phyloP scores from a whole-genome alignment of 2,329 filamentous ascomycete genomes.

The Oidium heveae region DNA sequence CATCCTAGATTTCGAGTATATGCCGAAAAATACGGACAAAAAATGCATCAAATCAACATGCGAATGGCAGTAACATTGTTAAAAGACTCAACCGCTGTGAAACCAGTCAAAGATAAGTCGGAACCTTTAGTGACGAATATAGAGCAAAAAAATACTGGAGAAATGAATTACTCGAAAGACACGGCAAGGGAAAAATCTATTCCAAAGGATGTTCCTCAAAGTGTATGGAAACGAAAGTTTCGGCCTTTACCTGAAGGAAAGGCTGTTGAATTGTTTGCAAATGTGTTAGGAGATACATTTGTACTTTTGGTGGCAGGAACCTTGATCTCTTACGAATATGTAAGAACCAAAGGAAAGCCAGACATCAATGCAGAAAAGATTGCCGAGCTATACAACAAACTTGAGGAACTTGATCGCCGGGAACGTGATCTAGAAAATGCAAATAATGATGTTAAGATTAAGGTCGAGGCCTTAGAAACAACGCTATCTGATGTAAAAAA shows the following conservation, averaged over 20 bases:
- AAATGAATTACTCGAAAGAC: constrained; percentile 17
- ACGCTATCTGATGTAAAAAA: constrained; percentile 12
- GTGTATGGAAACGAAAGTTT: constrained; percentile 36
- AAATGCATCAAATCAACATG: constrained; percentile 43
- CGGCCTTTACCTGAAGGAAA: constrained; percentile 36
- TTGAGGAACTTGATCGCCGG: constrained; percentile 25
- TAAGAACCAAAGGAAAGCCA: constrained; percentile 31
- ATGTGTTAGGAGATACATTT: constrained; percentile 37
- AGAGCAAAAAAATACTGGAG: constrained; percentile 29
- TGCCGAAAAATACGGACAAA: constrained; percentile 35
- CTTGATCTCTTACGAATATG: constrained; percentile 36
- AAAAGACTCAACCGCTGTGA: constrained; percentile 30
- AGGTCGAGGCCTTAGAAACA: constrained; percentile 13
- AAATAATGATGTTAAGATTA: constrained; percentile 12
- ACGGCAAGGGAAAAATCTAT: constrained; percentile 16
- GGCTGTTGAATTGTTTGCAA: constrained; percentile 40
- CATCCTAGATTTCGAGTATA: constrained; percentile 33
- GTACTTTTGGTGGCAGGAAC: constrained; percentile 31
- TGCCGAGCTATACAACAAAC: constrained; percentile 24
- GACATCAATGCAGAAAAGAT: constrained; percentile 29
- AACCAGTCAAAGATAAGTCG: constrained; percentile 32
- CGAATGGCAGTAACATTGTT: constrained; percentile 32
- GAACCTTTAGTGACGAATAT: constrained; percentile 40
- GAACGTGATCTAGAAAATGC: constrained; percentile 29
- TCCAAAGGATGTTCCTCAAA: constrained; percentile 16